Conservation (phyloP, 176 grass and related monocot species). For the Oryza glaberrima region DNA sequence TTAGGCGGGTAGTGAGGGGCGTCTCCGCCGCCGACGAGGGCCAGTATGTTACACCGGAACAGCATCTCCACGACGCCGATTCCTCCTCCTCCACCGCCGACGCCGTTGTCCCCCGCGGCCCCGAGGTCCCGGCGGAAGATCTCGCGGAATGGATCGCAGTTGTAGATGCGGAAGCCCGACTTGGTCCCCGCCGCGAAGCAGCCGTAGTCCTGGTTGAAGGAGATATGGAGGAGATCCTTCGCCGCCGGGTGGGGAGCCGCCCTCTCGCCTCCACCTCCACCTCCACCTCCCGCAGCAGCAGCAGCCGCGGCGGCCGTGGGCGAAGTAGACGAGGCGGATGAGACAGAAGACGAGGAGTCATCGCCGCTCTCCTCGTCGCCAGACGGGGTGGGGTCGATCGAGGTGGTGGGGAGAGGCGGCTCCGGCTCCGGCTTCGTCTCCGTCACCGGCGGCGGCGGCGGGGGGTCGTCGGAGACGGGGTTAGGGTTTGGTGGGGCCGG, state of each 20-base stretch:
- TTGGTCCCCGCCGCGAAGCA: slow-evolving; percentile 91
- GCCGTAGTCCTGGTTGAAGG: slow-evolving; percentile 98
- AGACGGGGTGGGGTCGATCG: slow-evolving; percentile 49
- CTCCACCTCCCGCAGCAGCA: neutral
- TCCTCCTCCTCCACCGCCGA: slow-evolving; percentile 49
- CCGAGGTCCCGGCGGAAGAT: slow-evolving; percentile 91
- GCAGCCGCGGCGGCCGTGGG: neutral
- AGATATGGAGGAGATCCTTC: slow-evolving; percentile 72
- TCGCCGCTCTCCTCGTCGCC: slow-evolving; percentile 46
- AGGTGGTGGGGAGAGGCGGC: slow-evolving; percentile 6
- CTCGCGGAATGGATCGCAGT: slow-evolving; percentile 98
- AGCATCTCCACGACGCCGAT: slow-evolving; percentile 87
- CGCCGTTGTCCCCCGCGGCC: slow-evolving; percentile 4
- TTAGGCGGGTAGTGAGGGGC: slow-evolving; percentile 70
- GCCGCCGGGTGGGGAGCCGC: slow-evolving; percentile 17
- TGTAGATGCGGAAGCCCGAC: slow-evolving; percentile 97
- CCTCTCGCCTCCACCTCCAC: neutral
- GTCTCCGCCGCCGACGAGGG: slow-evolving; percentile 71
- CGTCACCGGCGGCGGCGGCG: neutral
- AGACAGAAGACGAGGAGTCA: slow-evolving; percentile 10
- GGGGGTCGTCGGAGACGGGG: slow-evolving; percentile 23
- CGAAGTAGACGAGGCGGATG: neutral
- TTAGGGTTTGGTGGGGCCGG: slow-evolving; percentile 51
- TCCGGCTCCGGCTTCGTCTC: neutral
- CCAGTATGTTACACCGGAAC: slow-evolving; percentile 89